Base-by-base conservation (phyloP, 257 asterid genomes). In the Capsicum pubescens region DNA sequence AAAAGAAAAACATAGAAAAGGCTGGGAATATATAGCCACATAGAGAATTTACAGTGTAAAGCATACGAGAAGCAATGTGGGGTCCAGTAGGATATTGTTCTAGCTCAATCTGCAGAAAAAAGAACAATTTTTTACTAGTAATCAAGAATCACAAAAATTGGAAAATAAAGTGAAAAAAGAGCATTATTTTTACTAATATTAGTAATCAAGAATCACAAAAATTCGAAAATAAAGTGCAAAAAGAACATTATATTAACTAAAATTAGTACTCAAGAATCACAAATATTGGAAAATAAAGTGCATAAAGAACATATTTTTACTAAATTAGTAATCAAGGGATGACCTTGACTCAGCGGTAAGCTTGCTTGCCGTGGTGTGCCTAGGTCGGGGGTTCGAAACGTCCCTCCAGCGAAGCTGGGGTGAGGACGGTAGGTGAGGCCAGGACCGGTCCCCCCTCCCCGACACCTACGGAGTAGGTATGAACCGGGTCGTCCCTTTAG, bases 71-170 rank as follows among this genome's bases (percentile, higher is more conserved):
- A 86, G 98, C 98, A 69, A 96, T 94, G 90, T 96, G 99, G 89
- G 99, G 87, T 86, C 99, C 98, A 2, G 99, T 94, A 81, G 99
- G 98, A 83, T 96, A 96, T 84, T 96, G 98, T 84, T 96, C 98
- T 87, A 94, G 79, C 88, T 96, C 98, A 88, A 96, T 92, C 98
- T 95, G 93, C 78, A 17, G 11, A 58, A 19, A 44, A 14, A 77
- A 57, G 44, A 56, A 69, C 60, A 7, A 39, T 39, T 39, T 46
- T 21, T 50, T 39, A 52, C 2, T 76, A 52, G 81, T 21, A 76
- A 76, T 21, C 61, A 74, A 54, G 61, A 81, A 44, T 64, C 35
- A 83, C 13, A 32, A 26, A 36, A 64, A 42, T 3, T 52, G 44
- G 63, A 77, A 26, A 72, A 19, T 26, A 15, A 58, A 14, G 35